phyloP scores from a whole-genome alignment of 768 basidiomycete genomes.

The Mycena albidolilacea region DNA sequence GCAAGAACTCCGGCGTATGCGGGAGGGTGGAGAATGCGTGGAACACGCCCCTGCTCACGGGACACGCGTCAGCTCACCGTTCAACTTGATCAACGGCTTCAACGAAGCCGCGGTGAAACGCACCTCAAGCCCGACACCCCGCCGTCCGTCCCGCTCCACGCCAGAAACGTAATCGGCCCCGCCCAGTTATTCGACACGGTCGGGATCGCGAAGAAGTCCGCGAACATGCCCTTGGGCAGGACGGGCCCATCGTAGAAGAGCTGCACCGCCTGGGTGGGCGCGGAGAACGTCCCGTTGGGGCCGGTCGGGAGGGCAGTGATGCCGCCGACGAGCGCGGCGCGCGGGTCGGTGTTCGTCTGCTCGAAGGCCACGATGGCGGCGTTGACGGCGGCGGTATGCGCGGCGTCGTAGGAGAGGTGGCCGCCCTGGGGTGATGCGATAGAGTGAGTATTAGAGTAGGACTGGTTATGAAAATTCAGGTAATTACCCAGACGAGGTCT shows the following conservation, averaged over 20 bases:
- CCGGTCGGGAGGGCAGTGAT: constrained; percentile 17
- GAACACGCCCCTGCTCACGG: constrained; percentile 25
- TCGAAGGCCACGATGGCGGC: constrained; percentile 31
- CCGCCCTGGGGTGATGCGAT: constrained; percentile 10
- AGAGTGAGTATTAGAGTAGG: not conserved
- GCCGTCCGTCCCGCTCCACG: constrained; percentile 31
- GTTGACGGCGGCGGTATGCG: constrained; percentile 19
- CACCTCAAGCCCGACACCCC: constrained; percentile 28
- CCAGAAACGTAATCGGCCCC: constrained; percentile 30
- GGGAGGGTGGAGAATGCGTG: constrained; percentile 34
- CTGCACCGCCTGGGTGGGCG: constrained; percentile 19
- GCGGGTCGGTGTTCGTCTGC: constrained; percentile 22
- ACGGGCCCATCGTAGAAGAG: constrained; percentile 29
- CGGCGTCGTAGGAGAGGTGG: constrained; percentile 11
- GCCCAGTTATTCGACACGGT: constrained; percentile 8
- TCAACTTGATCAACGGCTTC: not conserved
- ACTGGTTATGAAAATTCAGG: constrained; percentile 21
- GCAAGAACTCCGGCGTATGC: constrained; percentile 33
- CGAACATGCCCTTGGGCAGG: constrained; percentile 29
- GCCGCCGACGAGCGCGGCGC: constrained; percentile 24
- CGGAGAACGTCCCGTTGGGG: constrained; percentile 7
- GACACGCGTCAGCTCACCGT: not conserved
- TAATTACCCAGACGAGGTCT: constrained; percentile 22
- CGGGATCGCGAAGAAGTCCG: constrained; percentile 24
- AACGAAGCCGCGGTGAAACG: not conserved